Conservation (phyloP, 1,139 yeast species). For the Pneumocystis jirovecii region DNA sequence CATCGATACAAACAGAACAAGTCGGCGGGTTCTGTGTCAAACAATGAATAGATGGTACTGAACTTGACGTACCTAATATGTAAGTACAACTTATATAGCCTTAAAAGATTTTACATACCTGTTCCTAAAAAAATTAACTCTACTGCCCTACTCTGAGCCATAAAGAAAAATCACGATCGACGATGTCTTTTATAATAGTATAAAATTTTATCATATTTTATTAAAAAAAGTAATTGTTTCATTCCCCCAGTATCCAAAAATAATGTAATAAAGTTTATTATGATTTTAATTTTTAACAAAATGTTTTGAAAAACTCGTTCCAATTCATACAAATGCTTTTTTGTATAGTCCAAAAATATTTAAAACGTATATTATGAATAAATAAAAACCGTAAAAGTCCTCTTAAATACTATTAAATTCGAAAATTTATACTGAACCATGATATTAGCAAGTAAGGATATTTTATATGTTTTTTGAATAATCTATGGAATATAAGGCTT, state of each 20-base stretch:
- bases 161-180: not conserved
- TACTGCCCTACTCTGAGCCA: not conserved
- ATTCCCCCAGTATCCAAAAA: not conserved
- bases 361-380: not conserved
- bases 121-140: slow-evolving; percentile 11
- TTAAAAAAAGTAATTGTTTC: not conserved
- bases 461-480: not conserved
- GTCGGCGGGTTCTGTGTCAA: slow-evolving; percentile 8
- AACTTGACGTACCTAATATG: slow-evolving; percentile 6
- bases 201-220: not conserved
- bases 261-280: not conserved
- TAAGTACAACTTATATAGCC: not conserved
- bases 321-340: not conserved
- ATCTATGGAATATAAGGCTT: not conserved
- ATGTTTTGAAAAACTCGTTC: not conserved
- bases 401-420: not conserved
- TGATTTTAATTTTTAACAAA: not conserved
- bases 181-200: not conserved
- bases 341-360: not conserved
- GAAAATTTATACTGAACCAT: too few species aligned
- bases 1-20: slow-evolving; percentile 11
- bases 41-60: slow-evolving; percentile 11
- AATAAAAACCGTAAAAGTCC: too few species aligned
- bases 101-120: not conserved
- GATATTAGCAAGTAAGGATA: not conserved